A percentile compares a stretch with the other conserved stretches of the same genome.
Conservation (phyloP, 1,284 basidiomycete genomes). For the Fomitiporia mediterranea region DNA sequence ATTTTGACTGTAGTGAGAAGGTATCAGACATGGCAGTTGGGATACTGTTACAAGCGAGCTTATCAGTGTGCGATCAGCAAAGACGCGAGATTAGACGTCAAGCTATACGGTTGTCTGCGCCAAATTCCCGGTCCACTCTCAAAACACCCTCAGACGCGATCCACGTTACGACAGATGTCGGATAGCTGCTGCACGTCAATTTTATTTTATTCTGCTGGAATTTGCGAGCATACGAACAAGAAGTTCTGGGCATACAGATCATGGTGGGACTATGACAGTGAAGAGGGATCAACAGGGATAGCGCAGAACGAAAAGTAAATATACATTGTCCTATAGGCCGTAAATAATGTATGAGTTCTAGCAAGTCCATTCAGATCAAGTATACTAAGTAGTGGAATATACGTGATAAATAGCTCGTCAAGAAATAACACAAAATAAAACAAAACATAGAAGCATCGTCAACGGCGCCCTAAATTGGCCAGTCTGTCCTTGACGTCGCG, state of each 20-base stretch:
- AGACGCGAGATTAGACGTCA: too few species aligned
- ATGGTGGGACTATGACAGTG: background rate
- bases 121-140: background rate
- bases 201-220: too few species aligned
- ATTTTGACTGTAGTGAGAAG: constrained; percentile 2
- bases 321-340: too few species aligned
- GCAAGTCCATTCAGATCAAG: constrained; percentile 8
- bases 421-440: background rate
- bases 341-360: background rate
- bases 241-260: background rate
- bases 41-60: background rate
- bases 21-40: background rate
- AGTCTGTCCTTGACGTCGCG: constrained; percentile 12
- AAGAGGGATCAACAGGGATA: background rate
- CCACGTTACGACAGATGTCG: too few species aligned
- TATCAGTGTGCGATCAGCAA: too few species aligned
- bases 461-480: constrained; percentile 8
- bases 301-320: background rate
- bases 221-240: too few species aligned
- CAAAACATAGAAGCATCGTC: background rate
- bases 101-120: background rate
- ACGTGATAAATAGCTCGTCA: constrained; percentile 2
- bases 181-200: too few species aligned
- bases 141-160: too few species aligned
- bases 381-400: constrained; percentile 1